Evolutionary conservation across 495 filamentous ascomycete species (phyloP), one percentile per base, ranked within the genome.

Genomic region (Talaromyces liani): DNA sequence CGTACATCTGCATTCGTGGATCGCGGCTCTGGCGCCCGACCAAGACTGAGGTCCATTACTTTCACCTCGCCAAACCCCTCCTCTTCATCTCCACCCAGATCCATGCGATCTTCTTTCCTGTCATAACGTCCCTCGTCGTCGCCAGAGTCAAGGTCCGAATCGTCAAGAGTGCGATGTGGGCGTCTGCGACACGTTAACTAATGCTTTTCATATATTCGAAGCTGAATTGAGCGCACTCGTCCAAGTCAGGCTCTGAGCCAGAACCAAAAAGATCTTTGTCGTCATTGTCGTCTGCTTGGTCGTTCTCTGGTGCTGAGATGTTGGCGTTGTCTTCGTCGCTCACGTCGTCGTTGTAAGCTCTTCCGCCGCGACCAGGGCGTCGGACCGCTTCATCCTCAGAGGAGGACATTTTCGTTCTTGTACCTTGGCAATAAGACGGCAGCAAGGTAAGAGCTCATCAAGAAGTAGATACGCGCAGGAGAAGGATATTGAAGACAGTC

Each of bases 131-230:
- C 83, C 63, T 84, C 79, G 67, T 92, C 90, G 65, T 88, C 87
- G n/a, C 88, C 92, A 9, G 92, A 96, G 64, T 88, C 90, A 1
- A 95, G 76, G 27, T 92, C 91, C 54, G 85, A 82, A 69, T 96
- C 91, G 63, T 88, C 83, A 16, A 91, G 75, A 62, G 79, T 79
- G 60, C 84, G 85, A 64, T 74, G 68, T n/a, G 67, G 70, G 60
- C 69, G 73, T 68, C 84, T 88, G 64, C 75, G 66, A 31, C 36
- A 45, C 47, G 36, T 29, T 75, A 73, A 59, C 72, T 79, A 24
- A 77, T 79, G 57, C 77, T 79, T 69, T 18, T 70, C 77, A 49
- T 75, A 73, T 39, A 72, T 73, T 60, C 77, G 75, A 63, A 70
- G 76, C 33, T 73, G 72, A 20, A 70, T 69, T 20, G 69, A 68